These are phyloP conservation scores for Russula sp. DNA, from an alignment of 768 basidiomycete species.

Conservation along the genomic window DNA sequence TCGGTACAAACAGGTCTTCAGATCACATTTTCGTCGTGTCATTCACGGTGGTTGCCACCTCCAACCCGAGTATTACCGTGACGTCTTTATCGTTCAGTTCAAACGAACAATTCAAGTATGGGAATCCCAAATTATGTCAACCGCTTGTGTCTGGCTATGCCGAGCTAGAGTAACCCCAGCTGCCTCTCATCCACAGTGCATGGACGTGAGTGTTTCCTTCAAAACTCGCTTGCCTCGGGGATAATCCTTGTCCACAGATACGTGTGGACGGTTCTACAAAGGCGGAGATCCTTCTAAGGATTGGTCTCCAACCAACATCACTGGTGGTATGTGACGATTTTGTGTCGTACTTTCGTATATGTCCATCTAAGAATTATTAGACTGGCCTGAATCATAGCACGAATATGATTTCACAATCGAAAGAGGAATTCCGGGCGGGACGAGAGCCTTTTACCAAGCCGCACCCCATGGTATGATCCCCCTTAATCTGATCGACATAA, in stretches of 20 bases:
- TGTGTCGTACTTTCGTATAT: neutral
- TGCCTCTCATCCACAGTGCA: neutral
- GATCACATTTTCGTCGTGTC: neutral
- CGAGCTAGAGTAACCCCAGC: neutral
- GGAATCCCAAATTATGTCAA: neutral
- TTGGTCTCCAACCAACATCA: neutral
- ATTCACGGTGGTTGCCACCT: neutral
- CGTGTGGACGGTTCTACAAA: conserved; percentile 1
- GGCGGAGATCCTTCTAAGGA: neutral
- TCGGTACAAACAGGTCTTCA: neutral
- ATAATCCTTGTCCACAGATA: neutral
- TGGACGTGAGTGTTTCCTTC: neutral
- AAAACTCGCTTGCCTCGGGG: too few species aligned
- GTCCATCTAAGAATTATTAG: neutral
- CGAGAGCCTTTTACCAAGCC: neutral
- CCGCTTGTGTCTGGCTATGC: neutral
- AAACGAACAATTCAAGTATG: neutral
- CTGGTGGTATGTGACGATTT: neutral
- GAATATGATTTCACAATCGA: neutral
- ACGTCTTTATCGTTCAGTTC: neutral
- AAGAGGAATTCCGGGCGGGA: neutral
- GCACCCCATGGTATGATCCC: neutral
- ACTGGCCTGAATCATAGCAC: neutral
- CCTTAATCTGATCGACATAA: neutral
- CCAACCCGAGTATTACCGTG: neutral